Evolutionary conservation across 768 basidiomycete species (phyloP).

Genomic region (Tubosaeta sp.): DNA sequence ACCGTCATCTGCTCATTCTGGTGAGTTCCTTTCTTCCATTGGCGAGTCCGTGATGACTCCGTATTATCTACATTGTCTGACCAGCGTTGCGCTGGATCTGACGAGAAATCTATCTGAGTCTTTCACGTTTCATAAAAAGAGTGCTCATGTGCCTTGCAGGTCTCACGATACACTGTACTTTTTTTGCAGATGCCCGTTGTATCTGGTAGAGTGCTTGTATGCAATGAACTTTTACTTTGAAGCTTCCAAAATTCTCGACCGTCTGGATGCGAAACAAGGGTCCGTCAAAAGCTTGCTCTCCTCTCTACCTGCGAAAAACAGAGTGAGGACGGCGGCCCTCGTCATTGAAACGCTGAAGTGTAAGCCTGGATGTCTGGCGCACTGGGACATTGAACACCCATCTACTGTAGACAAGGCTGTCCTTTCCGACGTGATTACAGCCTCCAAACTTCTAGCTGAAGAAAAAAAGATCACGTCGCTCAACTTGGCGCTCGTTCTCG

Average conservation of each 20-base stretch:
- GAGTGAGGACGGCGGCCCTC: conserved; percentile 77
- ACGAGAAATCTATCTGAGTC: conserved; percentile 39
- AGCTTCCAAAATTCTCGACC: conserved; percentile 78
- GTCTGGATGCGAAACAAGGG: conserved; percentile 84
- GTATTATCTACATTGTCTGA: conserved; percentile 93
- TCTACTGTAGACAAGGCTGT: conserved; percentile 63
- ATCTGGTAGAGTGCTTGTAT: conserved; percentile 24
- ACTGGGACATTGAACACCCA: conserved; percentile 5
- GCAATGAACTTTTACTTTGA: conserved; percentile 96
- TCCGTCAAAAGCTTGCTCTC: conserved; percentile 84
- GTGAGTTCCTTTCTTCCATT: conserved; percentile 17
- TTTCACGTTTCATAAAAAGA: conserved; percentile 5
- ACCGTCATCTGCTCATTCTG: not conserved
- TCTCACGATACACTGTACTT: conserved; percentile 21
- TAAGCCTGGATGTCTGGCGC: conserved; percentile 36
- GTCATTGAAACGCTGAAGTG: conserved; percentile 97
- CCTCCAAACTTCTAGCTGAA: conserved; percentile 62
- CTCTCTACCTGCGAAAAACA: conserved; percentile 65
- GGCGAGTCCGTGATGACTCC: conserved; percentile 46
- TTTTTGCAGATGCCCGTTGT: conserved; percentile 20
- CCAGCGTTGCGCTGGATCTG: conserved; percentile 45
- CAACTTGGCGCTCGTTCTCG: conserved; percentile 78
- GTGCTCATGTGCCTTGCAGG: conserved; percentile 29
- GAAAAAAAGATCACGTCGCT: conserved; percentile 73
- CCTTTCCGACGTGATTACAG: conserved; percentile 65